Evolutionary conservation across 441 rosid genomes (phyloP).

Genomic region (Pelargonium cotyledonis): DNA sequence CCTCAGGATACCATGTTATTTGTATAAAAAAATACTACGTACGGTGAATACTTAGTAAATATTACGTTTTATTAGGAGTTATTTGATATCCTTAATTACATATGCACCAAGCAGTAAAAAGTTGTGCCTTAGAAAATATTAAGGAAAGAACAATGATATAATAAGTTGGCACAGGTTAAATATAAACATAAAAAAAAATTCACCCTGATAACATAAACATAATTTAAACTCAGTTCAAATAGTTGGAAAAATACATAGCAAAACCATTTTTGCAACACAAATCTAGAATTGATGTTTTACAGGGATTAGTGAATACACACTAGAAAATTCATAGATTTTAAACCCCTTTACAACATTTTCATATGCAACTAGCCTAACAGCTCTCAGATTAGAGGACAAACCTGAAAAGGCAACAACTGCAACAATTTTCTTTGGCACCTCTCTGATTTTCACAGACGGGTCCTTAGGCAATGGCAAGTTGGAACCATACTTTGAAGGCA

Average conservation of each 20-base stretch:
- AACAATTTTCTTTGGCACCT: conserved; percentile 62
- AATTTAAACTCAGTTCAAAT: background rate
- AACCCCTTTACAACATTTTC: background rate
- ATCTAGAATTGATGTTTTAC: background rate
- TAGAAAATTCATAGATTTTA: background rate
- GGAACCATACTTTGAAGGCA: conserved; percentile 82
- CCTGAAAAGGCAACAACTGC: conserved; percentile 86
- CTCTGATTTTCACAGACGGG: conserved; percentile 54
- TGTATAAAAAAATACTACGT: background rate
- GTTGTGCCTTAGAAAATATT: background rate
- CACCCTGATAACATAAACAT: background rate
- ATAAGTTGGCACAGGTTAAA: background rate
- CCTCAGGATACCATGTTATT: background rate
- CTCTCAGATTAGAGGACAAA: conserved; percentile 9
- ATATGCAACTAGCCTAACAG: background rate
- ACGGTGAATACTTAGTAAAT: background rate
- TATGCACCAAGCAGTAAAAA: background rate
- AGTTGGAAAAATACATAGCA: background rate
- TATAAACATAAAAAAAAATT: background rate
- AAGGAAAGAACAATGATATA: background rate
- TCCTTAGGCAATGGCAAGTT: conserved; percentile 71
- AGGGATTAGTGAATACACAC: background rate
- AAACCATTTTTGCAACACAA: background rate
- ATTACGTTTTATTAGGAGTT: background rate
- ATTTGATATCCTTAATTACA: background rate